These are phyloP conservation scores for Solanum sparsipilum DNA, from an alignment of 257 asterid species.

Conservation along the genomic window DNA sequence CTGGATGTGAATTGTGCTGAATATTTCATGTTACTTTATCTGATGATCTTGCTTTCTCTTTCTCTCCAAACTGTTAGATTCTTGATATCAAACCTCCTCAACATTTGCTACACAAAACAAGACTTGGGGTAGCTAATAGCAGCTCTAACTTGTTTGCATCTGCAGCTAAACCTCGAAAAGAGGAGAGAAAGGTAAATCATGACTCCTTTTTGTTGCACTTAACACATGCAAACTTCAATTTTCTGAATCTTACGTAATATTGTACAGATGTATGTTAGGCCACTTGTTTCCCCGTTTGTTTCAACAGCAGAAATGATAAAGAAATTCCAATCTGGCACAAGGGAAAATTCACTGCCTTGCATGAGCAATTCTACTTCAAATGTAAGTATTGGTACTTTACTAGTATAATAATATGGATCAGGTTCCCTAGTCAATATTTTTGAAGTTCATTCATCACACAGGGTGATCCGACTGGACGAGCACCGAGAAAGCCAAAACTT, in stretches of 20 bases:
- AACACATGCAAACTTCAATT: neutral
- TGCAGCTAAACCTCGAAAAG: slow-evolving; percentile 47
- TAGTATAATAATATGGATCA: neutral
- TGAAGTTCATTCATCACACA: neutral
- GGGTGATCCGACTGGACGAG: slow-evolving; percentile 15
- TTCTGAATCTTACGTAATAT: neutral
- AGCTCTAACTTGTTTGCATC: slow-evolving; percentile 34
- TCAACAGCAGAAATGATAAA: slow-evolving; percentile 89
- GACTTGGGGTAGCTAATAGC: slow-evolving; percentile 34
- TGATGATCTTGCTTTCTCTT: neutral
- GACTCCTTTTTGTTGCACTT: neutral
- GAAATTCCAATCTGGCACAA: slow-evolving; percentile 74
- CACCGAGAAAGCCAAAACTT: slow-evolving; percentile 49
- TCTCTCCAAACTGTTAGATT: slow-evolving; percentile 33
- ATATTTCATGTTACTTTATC: neutral
- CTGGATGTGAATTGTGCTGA: neutral
- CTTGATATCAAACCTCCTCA: slow-evolving; percentile 54
- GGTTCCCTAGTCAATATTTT: neutral
- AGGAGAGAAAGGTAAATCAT: slow-evolving; percentile 45
- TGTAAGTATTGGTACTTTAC: slow-evolving; percentile 17
- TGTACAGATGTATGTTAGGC: slow-evolving; percentile 61
- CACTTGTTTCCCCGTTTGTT: slow-evolving; percentile 64
- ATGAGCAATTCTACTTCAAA: slow-evolving; percentile 30
- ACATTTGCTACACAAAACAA: slow-evolving; percentile 71
- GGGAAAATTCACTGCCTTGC: slow-evolving; percentile 42